Percentiles rank a stretch among this genome's conserved stretches.
Conservation (phyloP, 257 asterid species). For the Scutellaria galericulata region DNA sequence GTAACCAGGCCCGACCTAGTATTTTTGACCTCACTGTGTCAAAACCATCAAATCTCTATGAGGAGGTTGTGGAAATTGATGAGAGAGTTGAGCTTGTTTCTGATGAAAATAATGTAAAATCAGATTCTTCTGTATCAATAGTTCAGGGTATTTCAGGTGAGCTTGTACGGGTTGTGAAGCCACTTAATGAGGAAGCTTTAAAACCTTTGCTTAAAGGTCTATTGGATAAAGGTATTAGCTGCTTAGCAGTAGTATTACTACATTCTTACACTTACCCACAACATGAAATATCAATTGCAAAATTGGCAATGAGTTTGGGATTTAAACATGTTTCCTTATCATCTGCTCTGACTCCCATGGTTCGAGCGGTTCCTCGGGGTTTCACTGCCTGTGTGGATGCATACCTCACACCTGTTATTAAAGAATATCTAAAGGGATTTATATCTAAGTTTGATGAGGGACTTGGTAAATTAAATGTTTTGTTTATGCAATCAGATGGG, state of each 20-base stretch:
- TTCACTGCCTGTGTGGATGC: constrained; percentile 97
- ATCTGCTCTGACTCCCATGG: constrained; percentile 95
- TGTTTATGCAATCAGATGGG: constrained; percentile 98
- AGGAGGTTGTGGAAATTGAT: constrained; percentile 88
- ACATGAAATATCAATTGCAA: constrained; percentile 72
- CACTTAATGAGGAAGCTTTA: constrained; percentile 65
- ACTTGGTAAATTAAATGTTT: constrained; percentile 67
- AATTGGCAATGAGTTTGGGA: constrained; percentile 78
- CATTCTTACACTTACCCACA: constrained; percentile 93
- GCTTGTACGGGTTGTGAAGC: constrained; percentile 80
- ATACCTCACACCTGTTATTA: constrained; percentile 91
- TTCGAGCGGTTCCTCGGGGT: constrained; percentile 98
- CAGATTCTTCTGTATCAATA: constrained; percentile 49
- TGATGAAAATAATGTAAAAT: constrained; percentile 45
- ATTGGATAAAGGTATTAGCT: constrained; percentile 65
- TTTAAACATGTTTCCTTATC: constrained; percentile 92
- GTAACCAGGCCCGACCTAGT: constrained; percentile 92
- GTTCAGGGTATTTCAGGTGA: constrained; percentile 89
- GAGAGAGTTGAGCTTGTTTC: constrained; percentile 89
- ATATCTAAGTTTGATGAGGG: constrained; percentile 92
- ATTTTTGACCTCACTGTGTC: constrained; percentile 93
- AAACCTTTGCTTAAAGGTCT: constrained; percentile 68
- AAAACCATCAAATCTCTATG: constrained; percentile 87
- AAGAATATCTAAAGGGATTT: constrained; percentile 83
- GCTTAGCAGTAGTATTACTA: constrained; percentile 87